Conservation (phyloP, 2,329 filamentous ascomycete species). For the Lasiodiplodia citricola region DNA sequence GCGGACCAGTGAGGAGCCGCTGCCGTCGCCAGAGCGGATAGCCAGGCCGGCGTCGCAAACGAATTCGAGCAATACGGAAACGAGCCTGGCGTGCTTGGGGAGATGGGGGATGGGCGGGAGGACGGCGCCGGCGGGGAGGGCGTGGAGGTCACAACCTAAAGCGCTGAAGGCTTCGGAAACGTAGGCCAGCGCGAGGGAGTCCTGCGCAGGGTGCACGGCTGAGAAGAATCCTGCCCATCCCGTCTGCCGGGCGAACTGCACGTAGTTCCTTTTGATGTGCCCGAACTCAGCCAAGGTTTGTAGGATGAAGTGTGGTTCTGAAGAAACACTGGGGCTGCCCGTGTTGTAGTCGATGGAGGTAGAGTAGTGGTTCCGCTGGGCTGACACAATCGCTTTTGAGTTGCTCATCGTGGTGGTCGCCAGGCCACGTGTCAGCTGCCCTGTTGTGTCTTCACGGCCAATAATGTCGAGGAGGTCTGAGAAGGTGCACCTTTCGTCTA, state of each 20-base stretch:
- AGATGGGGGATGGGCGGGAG: neutral
- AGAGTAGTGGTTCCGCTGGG: neutral
- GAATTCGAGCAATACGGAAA: neutral
- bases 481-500: neutral
- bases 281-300: neutral
- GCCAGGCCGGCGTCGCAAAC: neutral
- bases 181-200: conserved; percentile 10
- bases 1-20: no score
- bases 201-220: neutral
- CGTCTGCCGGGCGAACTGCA: neutral
- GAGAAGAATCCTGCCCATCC: neutral
- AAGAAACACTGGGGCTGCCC: neutral
- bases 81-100: neutral
- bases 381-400: neutral
- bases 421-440: no score
- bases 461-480: neutral
- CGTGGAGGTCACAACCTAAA: conserved; percentile 9
- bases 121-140: neutral
- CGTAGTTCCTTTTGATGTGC: neutral
- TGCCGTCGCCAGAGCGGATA: neutral
- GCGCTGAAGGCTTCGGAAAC: conserved; percentile 11
- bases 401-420: neutral
- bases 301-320: neutral
- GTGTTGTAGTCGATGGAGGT: neutral
- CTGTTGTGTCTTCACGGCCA: neutral